Evolutionary conservation across 768 basidiomycete genomes (phyloP).

Genomic region (Candolleomyces aberdarensis): DNA sequence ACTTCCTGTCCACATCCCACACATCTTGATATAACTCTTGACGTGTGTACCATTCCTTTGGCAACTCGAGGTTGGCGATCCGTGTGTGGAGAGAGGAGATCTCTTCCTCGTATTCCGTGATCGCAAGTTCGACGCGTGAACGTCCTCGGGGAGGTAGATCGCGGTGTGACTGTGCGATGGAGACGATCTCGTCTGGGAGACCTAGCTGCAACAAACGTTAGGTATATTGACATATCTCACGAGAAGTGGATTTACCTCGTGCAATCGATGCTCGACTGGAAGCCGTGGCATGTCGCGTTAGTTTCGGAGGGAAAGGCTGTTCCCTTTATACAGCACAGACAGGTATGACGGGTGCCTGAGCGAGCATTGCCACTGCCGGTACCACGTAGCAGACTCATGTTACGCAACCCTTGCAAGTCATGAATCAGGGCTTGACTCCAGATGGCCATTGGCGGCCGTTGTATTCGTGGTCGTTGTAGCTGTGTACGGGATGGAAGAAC

Average conservation of each 20-base stretch:
- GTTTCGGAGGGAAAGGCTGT: too few species aligned
- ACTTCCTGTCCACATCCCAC: not conserved
- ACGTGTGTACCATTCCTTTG: not conserved
- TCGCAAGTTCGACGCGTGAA: not conserved
- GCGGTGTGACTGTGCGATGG: not conserved
- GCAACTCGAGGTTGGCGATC: not conserved
- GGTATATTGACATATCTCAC: not conserved
- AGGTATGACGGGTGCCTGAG: too few species aligned
- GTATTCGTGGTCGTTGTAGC: too few species aligned
- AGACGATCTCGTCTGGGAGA: not conserved
- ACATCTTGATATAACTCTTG: not conserved
- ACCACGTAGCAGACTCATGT: too few species aligned
- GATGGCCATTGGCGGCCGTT: too few species aligned
- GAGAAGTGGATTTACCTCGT: not conserved
- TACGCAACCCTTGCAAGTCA: too few species aligned
- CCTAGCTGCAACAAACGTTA: not conserved
- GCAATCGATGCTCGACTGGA: conserved; percentile 4
- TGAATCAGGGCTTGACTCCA: too few species aligned
- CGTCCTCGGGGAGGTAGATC: not conserved
- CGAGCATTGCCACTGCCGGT: too few species aligned
- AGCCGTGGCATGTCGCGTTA: too few species aligned
- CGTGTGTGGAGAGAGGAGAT: not conserved
- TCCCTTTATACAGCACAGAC: too few species aligned
- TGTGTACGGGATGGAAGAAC: too few species aligned
- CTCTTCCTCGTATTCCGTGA: not conserved